A percentile compares a stretch with the other conserved stretches of the same genome.
These are phyloP conservation scores for Chlorociboria aeruginascens DNA, from an alignment of 495 filamentous ascomycete species.

Conservation along the genomic window DNA sequence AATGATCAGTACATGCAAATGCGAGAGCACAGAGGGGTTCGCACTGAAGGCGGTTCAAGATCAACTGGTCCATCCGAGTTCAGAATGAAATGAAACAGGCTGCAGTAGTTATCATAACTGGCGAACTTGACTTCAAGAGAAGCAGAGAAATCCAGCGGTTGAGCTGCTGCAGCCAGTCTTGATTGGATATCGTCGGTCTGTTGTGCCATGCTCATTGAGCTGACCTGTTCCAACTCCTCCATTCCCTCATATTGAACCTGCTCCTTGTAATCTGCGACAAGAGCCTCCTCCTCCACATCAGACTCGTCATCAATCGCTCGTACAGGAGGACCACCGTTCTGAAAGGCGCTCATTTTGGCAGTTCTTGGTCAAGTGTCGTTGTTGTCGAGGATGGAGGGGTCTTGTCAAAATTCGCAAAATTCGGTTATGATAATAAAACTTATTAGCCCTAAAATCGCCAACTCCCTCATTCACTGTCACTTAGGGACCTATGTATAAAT, in stretches of 20 bases:
- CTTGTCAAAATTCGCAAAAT: slow-evolving; percentile 4
- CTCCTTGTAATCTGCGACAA: slow-evolving; percentile 88
- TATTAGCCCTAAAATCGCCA: slow-evolving; percentile 1
- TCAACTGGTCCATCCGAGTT: slow-evolving; percentile 98
- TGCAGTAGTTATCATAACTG: slow-evolving; percentile 99
- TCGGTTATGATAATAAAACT: background rate
- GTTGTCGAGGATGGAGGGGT: slow-evolving; percentile 11
- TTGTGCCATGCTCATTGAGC: slow-evolving; percentile 36
- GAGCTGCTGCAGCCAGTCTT: slow-evolving; percentile 77
- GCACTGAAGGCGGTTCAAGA: slow-evolving; percentile 84
- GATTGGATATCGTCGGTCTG: slow-evolving; percentile 76
- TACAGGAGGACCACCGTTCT: slow-evolving; percentile 36
- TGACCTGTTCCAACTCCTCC: slow-evolving; percentile 62
- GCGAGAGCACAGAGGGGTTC: background rate
- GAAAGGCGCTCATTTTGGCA: slow-evolving; percentile 35
- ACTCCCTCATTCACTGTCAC: too few species aligned
- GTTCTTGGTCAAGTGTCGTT: slow-evolving; percentile 6
- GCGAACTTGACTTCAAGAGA: slow-evolving; percentile 89
- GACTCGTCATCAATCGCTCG: slow-evolving; percentile 64
- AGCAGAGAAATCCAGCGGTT: slow-evolving; percentile 89
- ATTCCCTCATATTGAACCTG: slow-evolving; percentile 86
- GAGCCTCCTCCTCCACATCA: slow-evolving; percentile 86
- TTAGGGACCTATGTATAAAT: too few species aligned
- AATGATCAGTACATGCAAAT: slow-evolving; percentile 1
- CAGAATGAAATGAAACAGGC: slow-evolving; percentile 94